A percentile compares a stretch with the other conserved stretches of the same genome.
Conservation (phyloP, 2,329 filamentous ascomycete species). For the Stagonosporopsis vannaccii region DNA sequence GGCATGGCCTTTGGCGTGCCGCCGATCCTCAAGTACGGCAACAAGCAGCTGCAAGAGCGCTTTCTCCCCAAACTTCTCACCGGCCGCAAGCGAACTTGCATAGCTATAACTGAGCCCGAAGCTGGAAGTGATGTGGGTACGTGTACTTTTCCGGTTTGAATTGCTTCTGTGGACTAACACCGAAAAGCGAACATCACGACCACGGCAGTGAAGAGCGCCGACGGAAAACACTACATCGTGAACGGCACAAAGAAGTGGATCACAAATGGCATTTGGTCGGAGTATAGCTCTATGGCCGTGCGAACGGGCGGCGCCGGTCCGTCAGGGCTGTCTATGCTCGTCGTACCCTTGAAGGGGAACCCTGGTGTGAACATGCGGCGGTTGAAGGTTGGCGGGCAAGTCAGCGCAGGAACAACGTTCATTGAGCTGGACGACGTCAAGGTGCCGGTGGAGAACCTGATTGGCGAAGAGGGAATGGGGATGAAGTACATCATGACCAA, state of each 20-base stretch:
- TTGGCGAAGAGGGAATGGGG: conserved; percentile 73
- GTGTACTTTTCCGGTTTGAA: neutral
- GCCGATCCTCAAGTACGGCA: conserved; percentile 74
- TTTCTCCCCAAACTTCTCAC: conserved; percentile 75
- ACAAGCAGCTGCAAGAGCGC: conserved; percentile 66
- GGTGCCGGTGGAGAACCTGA: conserved; percentile 73
- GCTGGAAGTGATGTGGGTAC: conserved; percentile 73
- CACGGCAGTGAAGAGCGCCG: conserved; percentile 66
- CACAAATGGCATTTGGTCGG: conserved; percentile 68
- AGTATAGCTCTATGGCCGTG: conserved; percentile 75
- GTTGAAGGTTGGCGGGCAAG: conserved; percentile 71
- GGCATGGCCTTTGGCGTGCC: conserved; percentile 77
- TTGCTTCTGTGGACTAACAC: neutral
- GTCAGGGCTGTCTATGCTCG: conserved; percentile 68
- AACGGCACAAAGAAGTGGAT: conserved; percentile 82
- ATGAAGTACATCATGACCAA: conserved; percentile 81
- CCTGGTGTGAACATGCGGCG: conserved; percentile 73
- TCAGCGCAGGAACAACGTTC: conserved; percentile 73
- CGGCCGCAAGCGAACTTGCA: conserved; percentile 72
- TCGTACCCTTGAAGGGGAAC: conserved; percentile 73
- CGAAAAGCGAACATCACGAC: conserved; percentile 70
- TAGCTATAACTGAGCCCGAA: conserved; percentile 80
- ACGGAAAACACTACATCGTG: conserved; percentile 73
- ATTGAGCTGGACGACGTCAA: conserved; percentile 79
- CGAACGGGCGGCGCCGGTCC: conserved; percentile 72